Conservation (phyloP, 2,329 filamentous ascomycete genomes). For the Colletotrichum sp. region DNA sequence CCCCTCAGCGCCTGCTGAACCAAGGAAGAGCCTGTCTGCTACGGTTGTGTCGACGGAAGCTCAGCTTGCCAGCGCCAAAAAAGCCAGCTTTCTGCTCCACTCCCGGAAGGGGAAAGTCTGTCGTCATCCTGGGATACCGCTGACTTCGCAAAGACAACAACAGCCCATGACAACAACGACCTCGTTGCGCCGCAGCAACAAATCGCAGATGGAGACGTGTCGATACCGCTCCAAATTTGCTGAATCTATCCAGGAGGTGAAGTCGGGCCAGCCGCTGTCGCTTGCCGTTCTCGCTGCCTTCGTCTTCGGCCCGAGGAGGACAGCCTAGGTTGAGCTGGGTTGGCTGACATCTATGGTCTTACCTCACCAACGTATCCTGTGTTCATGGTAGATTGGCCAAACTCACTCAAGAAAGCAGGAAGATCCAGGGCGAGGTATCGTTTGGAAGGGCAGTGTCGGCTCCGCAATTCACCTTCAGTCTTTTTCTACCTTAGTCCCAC, state of each 20-base stretch:
- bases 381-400: background rate
- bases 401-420: background rate
- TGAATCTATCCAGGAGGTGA: background rate
- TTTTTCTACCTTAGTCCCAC: background rate
- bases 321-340: background rate
- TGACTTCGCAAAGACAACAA: slow-evolving; percentile 12
- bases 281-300: background rate
- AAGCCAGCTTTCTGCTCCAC: slow-evolving; percentile 16
- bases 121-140: slow-evolving; percentile 22
- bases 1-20: background rate
- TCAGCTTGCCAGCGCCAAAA: slow-evolving; percentile 3
- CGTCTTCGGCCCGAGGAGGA: background rate
- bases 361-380: background rate
- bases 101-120: slow-evolving; percentile 19
- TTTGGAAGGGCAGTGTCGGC: background rate
- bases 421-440: background rate
- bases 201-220: background rate
- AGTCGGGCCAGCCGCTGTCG: background rate
- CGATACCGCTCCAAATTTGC: background rate
- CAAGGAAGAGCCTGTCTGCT: slow-evolving; percentile 13
- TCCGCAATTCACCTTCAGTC: background rate
- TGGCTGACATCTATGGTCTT: background rate
- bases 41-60: background rate
- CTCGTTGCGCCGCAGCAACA: background rate
- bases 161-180: background rate